A percentile compares a stretch with the other conserved stretches of the same genome.
These are phyloP conservation scores for Yarrowia yakushimensis DNA, from an alignment of 805 yeast species.

Conservation along the genomic window DNA sequence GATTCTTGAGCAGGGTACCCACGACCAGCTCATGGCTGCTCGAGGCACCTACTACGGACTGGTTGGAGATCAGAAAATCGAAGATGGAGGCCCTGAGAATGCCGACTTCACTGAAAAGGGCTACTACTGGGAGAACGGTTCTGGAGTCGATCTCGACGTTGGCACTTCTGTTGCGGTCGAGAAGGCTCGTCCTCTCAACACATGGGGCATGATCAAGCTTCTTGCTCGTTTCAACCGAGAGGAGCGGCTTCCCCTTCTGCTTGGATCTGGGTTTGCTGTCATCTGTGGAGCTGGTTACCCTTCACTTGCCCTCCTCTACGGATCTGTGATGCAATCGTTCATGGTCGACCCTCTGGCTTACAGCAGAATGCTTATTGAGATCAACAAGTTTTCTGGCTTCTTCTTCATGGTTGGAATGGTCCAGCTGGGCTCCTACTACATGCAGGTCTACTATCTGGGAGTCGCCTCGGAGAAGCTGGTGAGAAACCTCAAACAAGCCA, in stretches of 20 bases:
- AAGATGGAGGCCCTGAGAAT: not conserved
- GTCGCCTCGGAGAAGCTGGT: conserved; percentile 37
- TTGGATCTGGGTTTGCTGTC: conserved; percentile 35
- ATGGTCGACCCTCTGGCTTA: conserved; percentile 37
- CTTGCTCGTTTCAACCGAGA: conserved; percentile 32
- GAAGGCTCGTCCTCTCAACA: not conserved
- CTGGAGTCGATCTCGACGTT: not conserved
- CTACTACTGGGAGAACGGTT: not conserved
- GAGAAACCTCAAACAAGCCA: conserved; percentile 35
- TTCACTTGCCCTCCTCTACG: conserved; percentile 40
- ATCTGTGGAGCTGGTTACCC: conserved; percentile 41
- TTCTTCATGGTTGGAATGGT: conserved; percentile 40
- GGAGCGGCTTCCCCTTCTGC: conserved; percentile 32
- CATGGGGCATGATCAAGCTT: conserved; percentile 26
- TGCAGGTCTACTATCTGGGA: conserved; percentile 32
- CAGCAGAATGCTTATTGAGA: conserved; percentile 37
- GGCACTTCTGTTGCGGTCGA: not conserved
- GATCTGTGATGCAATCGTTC: conserved; percentile 38
- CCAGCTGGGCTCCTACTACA: conserved; percentile 31
- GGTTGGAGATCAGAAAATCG: conserved; percentile 40
- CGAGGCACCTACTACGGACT: conserved; percentile 36
- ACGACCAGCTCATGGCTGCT: conserved; percentile 37
- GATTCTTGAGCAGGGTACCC: conserved; percentile 48
- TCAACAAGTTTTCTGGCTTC: conserved; percentile 38
- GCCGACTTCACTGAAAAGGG: not conserved